Base-by-base conservation (phyloP, 2,329 filamentous ascomycete species). In the Fusarium irregulare region DNA sequence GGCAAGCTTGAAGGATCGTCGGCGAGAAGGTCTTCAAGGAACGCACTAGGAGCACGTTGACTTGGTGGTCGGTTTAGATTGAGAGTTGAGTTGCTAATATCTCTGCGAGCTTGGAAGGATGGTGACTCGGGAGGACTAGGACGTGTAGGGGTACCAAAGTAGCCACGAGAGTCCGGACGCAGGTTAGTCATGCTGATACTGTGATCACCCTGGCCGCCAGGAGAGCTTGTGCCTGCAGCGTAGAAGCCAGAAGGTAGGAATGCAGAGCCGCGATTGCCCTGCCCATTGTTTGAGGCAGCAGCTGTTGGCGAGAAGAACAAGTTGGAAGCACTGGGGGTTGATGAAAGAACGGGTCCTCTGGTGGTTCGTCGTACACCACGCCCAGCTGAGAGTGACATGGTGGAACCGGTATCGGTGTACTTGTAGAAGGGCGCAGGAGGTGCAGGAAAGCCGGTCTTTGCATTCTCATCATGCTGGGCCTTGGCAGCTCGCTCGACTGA, bases 281-380 rank as follows among this genome's bases (percentile, higher is more conserved):
- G 84, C 16, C 85, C 82, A 41, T 88, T 89, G 16, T 91, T 92
- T 4, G 92, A 83, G 10, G 87, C 84, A 44, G 88, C 89, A 3
- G 94, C 94, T 1, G 96, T 98, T 1, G 96, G 96, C 10, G 94
- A 97, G 84, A 97, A 99, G 87, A 99, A 99, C 18, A 98, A 85
- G 67, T 91, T 93, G 40, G 89, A 89, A 73, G 86, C 84, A 76
- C 88, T 92, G 13, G 85, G 88, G 27, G 86, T 88, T 53, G 82
- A 82, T 12, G 87, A 87, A 4, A 85, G 85, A 30, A 82, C 80
- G 5, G 86, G 84, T 2, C 83, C 86, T 49, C 87, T 85, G 60
- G 80, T 83, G 16, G 85, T 85, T 50, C 86, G 83, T 58, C 87
- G 83, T 28, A 82, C 80, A 40, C 83, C 83, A 27, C 88, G 88